Percentiles rank a stretch among this genome's conserved stretches.
Evolutionary conservation across 1,139 yeast species (phyloP).

Genomic region (Yamadazyma dendronema): DNA sequence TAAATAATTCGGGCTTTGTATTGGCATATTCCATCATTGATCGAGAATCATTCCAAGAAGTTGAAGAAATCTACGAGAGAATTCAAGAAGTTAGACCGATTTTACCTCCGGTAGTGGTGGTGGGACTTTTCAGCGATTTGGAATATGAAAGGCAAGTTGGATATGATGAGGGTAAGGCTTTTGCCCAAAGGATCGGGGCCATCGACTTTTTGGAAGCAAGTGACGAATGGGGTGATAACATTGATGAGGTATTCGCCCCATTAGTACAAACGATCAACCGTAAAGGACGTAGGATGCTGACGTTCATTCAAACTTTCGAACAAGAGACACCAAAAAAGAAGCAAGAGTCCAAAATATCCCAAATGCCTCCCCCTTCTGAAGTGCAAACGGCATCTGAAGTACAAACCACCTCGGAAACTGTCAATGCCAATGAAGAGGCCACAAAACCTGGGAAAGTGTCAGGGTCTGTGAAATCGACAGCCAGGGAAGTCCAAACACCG

Average conservation of each 20-base stretch:
- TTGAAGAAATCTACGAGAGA: slow-evolving; percentile 28
- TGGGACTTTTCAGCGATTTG: slow-evolving; percentile 34
- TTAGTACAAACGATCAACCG: slow-evolving; percentile 17
- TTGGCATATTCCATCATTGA: slow-evolving; percentile 32
- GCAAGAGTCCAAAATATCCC: neutral
- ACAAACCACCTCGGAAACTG: neutral
- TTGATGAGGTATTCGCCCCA: slow-evolving; percentile 30
- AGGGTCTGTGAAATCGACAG: neutral
- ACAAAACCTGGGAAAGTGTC: neutral
- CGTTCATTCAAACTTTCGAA: neutral
- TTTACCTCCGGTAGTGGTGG: slow-evolving; percentile 31
- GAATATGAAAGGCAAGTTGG: slow-evolving; percentile 25
- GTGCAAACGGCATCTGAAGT: neutral
- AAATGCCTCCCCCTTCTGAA: neutral
- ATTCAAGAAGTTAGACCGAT: slow-evolving; percentile 16
- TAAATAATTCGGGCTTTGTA: slow-evolving; percentile 30
- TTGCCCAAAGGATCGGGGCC: slow-evolving; percentile 29
- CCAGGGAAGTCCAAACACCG: neutral
- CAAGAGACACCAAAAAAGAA: neutral
- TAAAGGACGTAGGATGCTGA: slow-evolving; percentile 2
- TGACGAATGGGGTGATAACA: slow-evolving; percentile 20
- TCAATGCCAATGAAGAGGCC: neutral
- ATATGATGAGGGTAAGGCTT: slow-evolving; percentile 26
- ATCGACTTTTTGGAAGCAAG: slow-evolving; percentile 31
- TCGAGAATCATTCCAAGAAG: slow-evolving; percentile 25